Percentiles rank a stretch among this genome's conserved stretches.
Conservation (phyloP, 345 rosid species). For the Gossypium ekmanianum region DNA sequence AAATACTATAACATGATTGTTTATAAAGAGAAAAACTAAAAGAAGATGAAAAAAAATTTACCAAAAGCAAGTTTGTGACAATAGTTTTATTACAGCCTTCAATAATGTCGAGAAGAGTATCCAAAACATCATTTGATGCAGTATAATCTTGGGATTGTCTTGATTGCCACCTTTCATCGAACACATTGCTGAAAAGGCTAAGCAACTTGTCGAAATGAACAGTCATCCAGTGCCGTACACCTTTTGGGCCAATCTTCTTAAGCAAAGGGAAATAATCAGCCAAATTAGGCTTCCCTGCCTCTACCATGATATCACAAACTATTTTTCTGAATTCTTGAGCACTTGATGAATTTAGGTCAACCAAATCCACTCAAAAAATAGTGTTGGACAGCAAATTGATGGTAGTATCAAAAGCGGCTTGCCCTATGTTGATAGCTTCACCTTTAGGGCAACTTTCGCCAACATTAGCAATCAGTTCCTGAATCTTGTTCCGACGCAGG, state of each 20-base stretch:
- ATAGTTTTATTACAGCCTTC: slow-evolving; percentile 18
- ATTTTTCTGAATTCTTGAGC: slow-evolving; percentile 29
- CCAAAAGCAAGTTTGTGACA: slow-evolving; percentile 32
- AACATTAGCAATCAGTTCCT: slow-evolving; percentile 26
- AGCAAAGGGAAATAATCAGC: slow-evolving; percentile 44
- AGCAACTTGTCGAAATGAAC: slow-evolving; percentile 15
- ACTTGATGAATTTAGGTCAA: slow-evolving; percentile 16
- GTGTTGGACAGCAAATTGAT: slow-evolving; percentile 40
- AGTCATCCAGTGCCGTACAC: slow-evolving; percentile 9
- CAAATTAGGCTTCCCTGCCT: slow-evolving; percentile 37
- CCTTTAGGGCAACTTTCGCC: slow-evolving; percentile 21
- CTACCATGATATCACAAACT: slow-evolving; percentile 31
- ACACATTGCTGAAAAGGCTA: slow-evolving; percentile 25
- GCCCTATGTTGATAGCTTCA: slow-evolving; percentile 36
- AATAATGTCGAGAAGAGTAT: slow-evolving; percentile 23
- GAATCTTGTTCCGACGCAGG: slow-evolving; percentile 30
- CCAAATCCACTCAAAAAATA: slow-evolving; percentile 43
- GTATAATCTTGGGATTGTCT: slow-evolving; percentile 8
- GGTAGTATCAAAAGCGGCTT: slow-evolving; percentile 32
- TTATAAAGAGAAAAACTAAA: too few relatives aligned
- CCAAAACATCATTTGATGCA: slow-evolving; percentile 28
- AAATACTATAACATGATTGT: not conserved
- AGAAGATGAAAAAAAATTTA: not conserved
- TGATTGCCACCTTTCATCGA: slow-evolving; percentile 19
- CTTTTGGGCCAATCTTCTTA: slow-evolving; percentile 32